Evolutionary conservation across 2,329 filamentous ascomycete genomes (phyloP).

Genomic region (Microdochium paspali): DNA sequence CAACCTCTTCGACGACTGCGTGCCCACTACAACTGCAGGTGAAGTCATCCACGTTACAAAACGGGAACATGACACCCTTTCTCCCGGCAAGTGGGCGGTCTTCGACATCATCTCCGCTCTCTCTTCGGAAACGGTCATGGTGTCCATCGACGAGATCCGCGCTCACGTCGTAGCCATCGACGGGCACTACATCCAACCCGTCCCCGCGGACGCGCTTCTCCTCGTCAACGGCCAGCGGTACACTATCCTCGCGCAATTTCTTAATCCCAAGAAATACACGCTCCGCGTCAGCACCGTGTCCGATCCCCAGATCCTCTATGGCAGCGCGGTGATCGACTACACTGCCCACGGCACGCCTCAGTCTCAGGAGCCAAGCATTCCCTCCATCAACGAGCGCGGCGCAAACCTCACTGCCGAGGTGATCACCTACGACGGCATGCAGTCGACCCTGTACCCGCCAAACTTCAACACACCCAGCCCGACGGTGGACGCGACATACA

Average conservation of each 20-base stretch:
- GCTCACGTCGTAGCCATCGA: slow-evolving; percentile 47
- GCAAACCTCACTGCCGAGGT: slow-evolving; percentile 26
- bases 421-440: slow-evolving; percentile 30
- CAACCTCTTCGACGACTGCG: slow-evolving; percentile 35
- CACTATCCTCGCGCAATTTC: slow-evolving; percentile 37
- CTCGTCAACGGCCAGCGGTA: slow-evolving; percentile 44
- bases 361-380: slow-evolving; percentile 14
- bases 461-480: slow-evolving; percentile 23
- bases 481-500: slow-evolving; percentile 33
- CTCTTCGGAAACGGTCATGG: slow-evolving; percentile 31
- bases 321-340: slow-evolving; percentile 37
- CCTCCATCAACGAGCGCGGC: slow-evolving; percentile 42
- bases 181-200: slow-evolving; percentile 42
- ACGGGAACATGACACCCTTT: slow-evolving; percentile 2
- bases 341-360: slow-evolving; percentile 13
- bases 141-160: slow-evolving; percentile 42
- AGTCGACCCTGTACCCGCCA: slow-evolving; percentile 33
- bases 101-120: slow-evolving; percentile 45
- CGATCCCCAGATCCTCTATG: slow-evolving; percentile 44
- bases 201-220: slow-evolving; percentile 34
- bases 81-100: slow-evolving; percentile 34
- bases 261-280: slow-evolving; percentile 38
- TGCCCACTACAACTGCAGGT: slow-evolving; percentile 28
- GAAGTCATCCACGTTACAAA: slow-evolving; percentile 31
- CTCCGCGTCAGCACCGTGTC: slow-evolving; percentile 41